A percentile compares a stretch with the other conserved stretches of the same genome.
Conservation (phyloP, 345 rosid genomes). For the Gossypium australe region DNA sequence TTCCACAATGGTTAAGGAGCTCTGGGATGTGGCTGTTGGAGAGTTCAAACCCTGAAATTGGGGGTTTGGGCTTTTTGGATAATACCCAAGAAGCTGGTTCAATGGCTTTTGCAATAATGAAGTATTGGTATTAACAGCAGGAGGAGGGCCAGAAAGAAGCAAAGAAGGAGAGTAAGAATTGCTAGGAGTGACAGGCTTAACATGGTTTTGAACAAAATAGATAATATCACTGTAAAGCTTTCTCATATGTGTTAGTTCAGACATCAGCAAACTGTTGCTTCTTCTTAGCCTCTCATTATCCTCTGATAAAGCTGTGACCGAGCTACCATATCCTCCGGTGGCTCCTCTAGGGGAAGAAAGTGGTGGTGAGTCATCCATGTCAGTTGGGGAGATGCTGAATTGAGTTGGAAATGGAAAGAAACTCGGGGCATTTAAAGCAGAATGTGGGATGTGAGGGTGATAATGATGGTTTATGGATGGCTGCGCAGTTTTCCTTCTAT, state of each 20-base stretch:
- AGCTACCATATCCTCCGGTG: slow-evolving; percentile 18
- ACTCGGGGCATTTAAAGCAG: slow-evolving; percentile 34
- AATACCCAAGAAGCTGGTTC: slow-evolving; percentile 41
- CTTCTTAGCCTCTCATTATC: slow-evolving; percentile 81
- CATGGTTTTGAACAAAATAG: slow-evolving; percentile 88
- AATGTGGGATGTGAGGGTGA: slow-evolving; percentile 25
- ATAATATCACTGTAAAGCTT: slow-evolving; percentile 89
- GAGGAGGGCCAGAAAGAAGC: slow-evolving; percentile 36
- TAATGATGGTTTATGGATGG: slow-evolving; percentile 44
- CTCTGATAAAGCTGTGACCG: slow-evolving; percentile 60
- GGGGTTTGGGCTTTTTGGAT: slow-evolving; percentile 18
- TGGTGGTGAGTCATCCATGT: slow-evolving; percentile 53
- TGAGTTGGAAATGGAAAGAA: slow-evolving; percentile 57
- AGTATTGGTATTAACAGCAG: slow-evolving; percentile 22
- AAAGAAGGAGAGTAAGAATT: slow-evolving; percentile 45
- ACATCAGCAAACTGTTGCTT: slow-evolving; percentile 68
- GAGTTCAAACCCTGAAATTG: slow-evolving; percentile 31
- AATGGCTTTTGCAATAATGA: slow-evolving; percentile 38
- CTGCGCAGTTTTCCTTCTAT: slow-evolving; percentile 74
- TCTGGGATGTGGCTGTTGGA: slow-evolving; percentile 34
- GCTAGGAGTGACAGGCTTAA: slow-evolving; percentile 73
- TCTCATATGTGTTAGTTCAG: slow-evolving; percentile 85
- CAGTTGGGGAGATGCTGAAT: slow-evolving; percentile 37
- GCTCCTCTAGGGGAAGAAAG: slow-evolving; percentile 35
- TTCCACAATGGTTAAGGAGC: slow-evolving; percentile 37